Conservation (phyloP, 192 early-diverging fungal species). For the Linderina pennispora region DNA sequence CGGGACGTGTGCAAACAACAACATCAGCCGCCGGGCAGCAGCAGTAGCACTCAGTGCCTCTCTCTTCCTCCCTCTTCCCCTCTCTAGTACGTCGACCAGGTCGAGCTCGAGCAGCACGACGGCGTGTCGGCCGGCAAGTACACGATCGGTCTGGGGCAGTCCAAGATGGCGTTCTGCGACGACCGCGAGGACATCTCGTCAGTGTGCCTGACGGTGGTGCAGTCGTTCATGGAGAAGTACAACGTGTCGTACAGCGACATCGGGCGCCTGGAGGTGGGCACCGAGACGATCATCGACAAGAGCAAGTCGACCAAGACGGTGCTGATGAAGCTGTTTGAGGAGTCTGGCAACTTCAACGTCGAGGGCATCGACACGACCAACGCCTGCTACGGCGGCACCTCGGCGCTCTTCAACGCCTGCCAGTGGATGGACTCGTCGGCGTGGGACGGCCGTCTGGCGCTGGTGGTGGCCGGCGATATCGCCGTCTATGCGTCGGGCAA, state of each 20-base stretch:
- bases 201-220: conserved; percentile 62
- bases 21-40: too few species aligned
- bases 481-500: conserved; percentile 90
- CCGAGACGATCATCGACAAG: conserved; percentile 99
- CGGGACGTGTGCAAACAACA: background rate
- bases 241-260: conserved; percentile 76
- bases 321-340: conserved; percentile 91
- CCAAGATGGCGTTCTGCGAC: conserved; percentile 91
- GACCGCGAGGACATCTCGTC: conserved; percentile 73
- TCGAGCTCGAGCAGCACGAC: conserved; percentile 74
- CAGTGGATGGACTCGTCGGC: conserved; percentile 94
- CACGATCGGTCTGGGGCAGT: conserved; percentile 96
- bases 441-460: conserved; percentile 90
- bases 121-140: conserved; percentile 95
- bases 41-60: background rate
- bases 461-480: conserved; percentile 92
- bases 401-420: conserved; percentile 92
- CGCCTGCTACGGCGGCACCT: conserved; percentile 98
- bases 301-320: conserved; percentile 96
- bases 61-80: background rate
- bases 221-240: conserved; percentile 91
- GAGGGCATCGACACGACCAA: conserved; percentile 98
- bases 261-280: conserved; percentile 95
- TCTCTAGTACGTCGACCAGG: conserved; percentile 34
- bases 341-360: conserved; percentile 87